Conservation (phyloP, 2,329 filamentous ascomycete genomes). For the Colletotrichum acutatum region DNA sequence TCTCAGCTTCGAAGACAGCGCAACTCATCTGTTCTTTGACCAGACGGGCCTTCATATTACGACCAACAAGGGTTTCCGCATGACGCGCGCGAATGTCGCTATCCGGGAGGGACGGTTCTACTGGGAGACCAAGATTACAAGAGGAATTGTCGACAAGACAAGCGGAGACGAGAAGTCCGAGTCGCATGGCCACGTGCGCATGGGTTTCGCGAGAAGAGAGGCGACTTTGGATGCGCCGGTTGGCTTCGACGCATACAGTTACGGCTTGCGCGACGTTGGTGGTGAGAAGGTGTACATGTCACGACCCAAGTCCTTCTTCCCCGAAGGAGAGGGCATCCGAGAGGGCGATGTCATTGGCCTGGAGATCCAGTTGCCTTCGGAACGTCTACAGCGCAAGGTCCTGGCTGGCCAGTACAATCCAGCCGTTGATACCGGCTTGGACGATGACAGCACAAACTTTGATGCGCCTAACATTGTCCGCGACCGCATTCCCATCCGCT, state of each 20-base stretch:
- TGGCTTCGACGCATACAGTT: slow-evolving; percentile 92
- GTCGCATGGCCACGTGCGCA: slow-evolving; percentile 75
- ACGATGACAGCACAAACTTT: slow-evolving; percentile 63
- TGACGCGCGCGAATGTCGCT: slow-evolving; percentile 89
- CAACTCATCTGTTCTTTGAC: slow-evolving; percentile 86
- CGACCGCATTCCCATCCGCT: slow-evolving; percentile 93
- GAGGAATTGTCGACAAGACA: slow-evolving; percentile 69
- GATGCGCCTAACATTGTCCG: slow-evolving; percentile 85
- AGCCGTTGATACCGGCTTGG: slow-evolving; percentile 76
- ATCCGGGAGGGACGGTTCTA: slow-evolving; percentile 91
- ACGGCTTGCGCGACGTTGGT: slow-evolving; percentile 88
- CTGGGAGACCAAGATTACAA: slow-evolving; percentile 91
- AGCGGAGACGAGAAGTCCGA: slow-evolving; percentile 55
- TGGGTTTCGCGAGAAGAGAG: slow-evolving; percentile 88
- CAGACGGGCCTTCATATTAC: slow-evolving; percentile 80
- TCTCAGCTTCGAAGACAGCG: slow-evolving; percentile 92
- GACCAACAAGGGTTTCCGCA: slow-evolving; percentile 92
- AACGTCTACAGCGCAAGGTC: slow-evolving; percentile 87
- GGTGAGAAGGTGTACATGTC: slow-evolving; percentile 96
- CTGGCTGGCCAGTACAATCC: slow-evolving; percentile 90
- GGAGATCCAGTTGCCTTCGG: slow-evolving; percentile 89
- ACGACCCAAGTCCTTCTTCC: slow-evolving; percentile 89
- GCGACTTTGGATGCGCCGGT: slow-evolving; percentile 86
- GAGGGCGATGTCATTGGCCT: slow-evolving; percentile 96
- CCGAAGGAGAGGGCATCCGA: slow-evolving; percentile 79